Conservation (phyloP, 176 grass and related monocot species). For the Phoenix roebelenii region DNA sequence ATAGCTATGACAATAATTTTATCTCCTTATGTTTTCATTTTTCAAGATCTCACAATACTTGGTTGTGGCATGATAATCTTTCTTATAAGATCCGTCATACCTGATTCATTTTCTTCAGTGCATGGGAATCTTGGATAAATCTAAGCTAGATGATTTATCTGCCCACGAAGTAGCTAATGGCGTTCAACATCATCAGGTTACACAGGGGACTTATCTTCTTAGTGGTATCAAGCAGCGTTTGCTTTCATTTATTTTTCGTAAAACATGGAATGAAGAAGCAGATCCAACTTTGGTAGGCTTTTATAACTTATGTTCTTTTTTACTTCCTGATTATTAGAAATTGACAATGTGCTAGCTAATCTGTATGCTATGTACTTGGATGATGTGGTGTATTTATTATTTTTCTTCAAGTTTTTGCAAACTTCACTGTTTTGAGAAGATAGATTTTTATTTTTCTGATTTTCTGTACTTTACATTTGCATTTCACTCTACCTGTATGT, state of each 20-base stretch:
- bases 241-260: conserved; percentile 84
- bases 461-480: too few relatives aligned
- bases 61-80: neutral
- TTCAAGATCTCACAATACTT: too few relatives aligned
- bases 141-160: neutral
- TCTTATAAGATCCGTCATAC: neutral
- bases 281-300: conserved; percentile 62
- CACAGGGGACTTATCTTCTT: conserved; percentile 49
- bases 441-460: too few relatives aligned
- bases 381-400: too few relatives aligned
- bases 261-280: conserved; percentile 77
- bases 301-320: conserved; percentile 8
- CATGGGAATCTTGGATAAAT: conserved; percentile 1
- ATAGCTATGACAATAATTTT: too few relatives aligned
- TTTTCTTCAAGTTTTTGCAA: too few relatives aligned
- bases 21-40: too few relatives aligned
- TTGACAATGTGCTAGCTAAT: neutral
- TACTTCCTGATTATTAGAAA: conserved; percentile 5
- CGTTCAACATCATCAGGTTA: conserved; percentile 36
- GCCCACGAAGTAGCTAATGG: conserved; percentile 18
- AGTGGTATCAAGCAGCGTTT: conserved; percentile 86
- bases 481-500: too few relatives aligned
- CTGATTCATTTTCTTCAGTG: neutral
- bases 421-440: too few relatives aligned
- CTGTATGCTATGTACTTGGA: too few relatives aligned